Evolutionary conservation across 805 yeast species (phyloP).

Genomic region (Suhomyces sp.): DNA sequence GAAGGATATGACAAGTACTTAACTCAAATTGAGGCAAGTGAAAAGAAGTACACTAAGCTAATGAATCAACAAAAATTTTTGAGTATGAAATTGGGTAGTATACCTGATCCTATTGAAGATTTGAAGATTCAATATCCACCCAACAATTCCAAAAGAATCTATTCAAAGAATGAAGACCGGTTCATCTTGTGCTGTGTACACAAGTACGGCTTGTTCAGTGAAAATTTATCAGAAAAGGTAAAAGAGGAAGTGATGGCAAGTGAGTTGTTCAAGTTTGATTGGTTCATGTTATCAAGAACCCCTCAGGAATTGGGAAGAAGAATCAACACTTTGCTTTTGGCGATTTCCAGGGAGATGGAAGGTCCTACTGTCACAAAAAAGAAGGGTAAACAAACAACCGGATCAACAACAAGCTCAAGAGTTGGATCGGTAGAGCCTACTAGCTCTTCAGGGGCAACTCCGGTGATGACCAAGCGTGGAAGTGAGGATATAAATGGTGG

Average conservation of each 20-base stretch:
- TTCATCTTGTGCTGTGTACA: slow-evolving; percentile 60
- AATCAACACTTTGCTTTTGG: slow-evolving; percentile 62
- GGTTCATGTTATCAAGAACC: slow-evolving; percentile 70
- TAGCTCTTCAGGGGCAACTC: no score
- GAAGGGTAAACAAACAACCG: slow-evolving; percentile 17
- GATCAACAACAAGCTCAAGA: slow-evolving; percentile 29
- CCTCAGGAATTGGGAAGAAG: slow-evolving; percentile 72
- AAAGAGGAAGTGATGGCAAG: slow-evolving; percentile 62
- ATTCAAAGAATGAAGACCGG: slow-evolving; percentile 68
- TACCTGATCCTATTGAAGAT: slow-evolving; percentile 61
- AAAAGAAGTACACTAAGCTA: slow-evolving; percentile 59
- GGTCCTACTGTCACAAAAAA: slow-evolving; percentile 57
- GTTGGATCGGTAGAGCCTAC: slow-evolving; percentile 38
- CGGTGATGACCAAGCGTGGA: background rate
- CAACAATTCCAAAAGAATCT: slow-evolving; percentile 75
- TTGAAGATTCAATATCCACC: slow-evolving; percentile 73
- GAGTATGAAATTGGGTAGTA: slow-evolving; percentile 50
- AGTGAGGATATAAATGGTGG: background rate
- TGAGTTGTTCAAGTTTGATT: slow-evolving; percentile 66
- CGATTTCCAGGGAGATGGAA: slow-evolving; percentile 68
- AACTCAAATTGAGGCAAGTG: slow-evolving; percentile 71
- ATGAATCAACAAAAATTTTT: slow-evolving; percentile 56
- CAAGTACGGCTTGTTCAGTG: slow-evolving; percentile 62
- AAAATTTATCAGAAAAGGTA: slow-evolving; percentile 59
- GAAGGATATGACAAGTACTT: slow-evolving; percentile 73